Conservation (phyloP, 2,329 filamentous ascomycete species). For the Xylariaceae sp. region DNA sequence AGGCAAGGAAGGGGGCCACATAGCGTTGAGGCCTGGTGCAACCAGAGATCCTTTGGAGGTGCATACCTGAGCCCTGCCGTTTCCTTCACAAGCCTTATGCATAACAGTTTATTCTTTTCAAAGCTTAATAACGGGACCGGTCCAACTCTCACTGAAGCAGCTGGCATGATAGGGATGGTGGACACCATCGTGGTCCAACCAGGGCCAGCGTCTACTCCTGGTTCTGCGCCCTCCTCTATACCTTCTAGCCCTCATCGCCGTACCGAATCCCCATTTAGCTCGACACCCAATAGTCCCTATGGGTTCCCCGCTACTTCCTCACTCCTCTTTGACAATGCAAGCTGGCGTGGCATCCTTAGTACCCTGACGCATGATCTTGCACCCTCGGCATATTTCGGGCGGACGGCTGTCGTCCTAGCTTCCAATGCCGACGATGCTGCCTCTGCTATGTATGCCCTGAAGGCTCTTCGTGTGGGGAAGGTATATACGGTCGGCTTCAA, state of each 20-base stretch:
- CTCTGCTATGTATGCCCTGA: constrained; percentile 78
- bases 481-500: constrained; percentile 87
- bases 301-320: constrained; percentile 56
- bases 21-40: constrained; percentile 74
- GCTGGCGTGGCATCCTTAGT: constrained; percentile 84
- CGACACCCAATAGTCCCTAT: constrained; percentile 18
- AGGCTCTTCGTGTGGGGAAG: constrained; percentile 75
- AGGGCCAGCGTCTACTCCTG: constrained; percentile 50
- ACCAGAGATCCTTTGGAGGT: constrained; percentile 79
- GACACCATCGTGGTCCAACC: constrained; percentile 78
- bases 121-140: constrained; percentile 58
- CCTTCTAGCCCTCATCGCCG: constrained; percentile 56
- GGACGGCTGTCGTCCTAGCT: constrained; percentile 78
- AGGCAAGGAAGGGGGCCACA: constrained; percentile 68
- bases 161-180: constrained; percentile 78
- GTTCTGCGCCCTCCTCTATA: constrained; percentile 54
- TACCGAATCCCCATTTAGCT: constrained; percentile 34
- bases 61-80: constrained; percentile 81
- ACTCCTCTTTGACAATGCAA: constrained; percentile 80
- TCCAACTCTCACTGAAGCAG: constrained; percentile 74
- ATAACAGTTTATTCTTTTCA: constrained; percentile 58
- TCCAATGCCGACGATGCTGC: constrained; percentile 77
- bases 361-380: constrained; percentile 83
- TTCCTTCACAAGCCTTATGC: constrained; percentile 65
- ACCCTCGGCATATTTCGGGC: constrained; percentile 78